Evolutionary conservation across 2,329 filamentous ascomycete genomes (phyloP), one percentile per base, ranked within the genome.

Genomic region (Colletotrichum tanaceti): DNA sequence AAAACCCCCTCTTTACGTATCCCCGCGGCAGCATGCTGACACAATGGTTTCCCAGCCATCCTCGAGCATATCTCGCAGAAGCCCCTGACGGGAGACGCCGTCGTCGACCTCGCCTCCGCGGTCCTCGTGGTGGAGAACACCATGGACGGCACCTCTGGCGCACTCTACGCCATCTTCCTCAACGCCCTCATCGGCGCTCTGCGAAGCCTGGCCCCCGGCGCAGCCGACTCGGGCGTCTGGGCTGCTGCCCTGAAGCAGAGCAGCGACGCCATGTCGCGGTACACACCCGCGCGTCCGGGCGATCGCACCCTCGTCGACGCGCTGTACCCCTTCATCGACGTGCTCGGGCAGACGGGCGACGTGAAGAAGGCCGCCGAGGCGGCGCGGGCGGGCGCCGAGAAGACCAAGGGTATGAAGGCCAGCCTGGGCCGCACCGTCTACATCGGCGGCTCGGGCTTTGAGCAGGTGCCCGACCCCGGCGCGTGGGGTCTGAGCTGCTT

Each of bases 231-330:
- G 14, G 73, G 81, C 50, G 71, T 82, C 73, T 85, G 87, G 90
- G 80, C 90, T 3, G 82, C 85, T 39, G 94, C 94, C 0, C 83
- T 98, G 16, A 84, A 89, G 71, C 85, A 89, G 73, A 92, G 93
- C 61, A 88, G 91, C 71, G 84, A 89, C 22, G 89, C 90, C 1
- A 83, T 99, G 65, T 87, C 85, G 43, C 91, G 86, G 75, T 98
- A 98, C 79, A 99, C 96, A 2, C 94, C 95, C 0, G 96, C 96
- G 0, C 89, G 91, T 61, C 91, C 91, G 0, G 96, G 96, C 35
- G 96, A 99, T 77, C 87, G 96, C 58, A 99, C 96, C 0, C 82
- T 98, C 43, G 87, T 98, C 41, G 96, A 99, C 79, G 94, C 95
- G 1, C 83, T 99, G 58, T 88, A 92, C 71, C 96, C 96, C 1